Evolutionary conservation across 2,329 filamentous ascomycete species (phyloP).

Genomic region (Diplodia corticola): DNA sequence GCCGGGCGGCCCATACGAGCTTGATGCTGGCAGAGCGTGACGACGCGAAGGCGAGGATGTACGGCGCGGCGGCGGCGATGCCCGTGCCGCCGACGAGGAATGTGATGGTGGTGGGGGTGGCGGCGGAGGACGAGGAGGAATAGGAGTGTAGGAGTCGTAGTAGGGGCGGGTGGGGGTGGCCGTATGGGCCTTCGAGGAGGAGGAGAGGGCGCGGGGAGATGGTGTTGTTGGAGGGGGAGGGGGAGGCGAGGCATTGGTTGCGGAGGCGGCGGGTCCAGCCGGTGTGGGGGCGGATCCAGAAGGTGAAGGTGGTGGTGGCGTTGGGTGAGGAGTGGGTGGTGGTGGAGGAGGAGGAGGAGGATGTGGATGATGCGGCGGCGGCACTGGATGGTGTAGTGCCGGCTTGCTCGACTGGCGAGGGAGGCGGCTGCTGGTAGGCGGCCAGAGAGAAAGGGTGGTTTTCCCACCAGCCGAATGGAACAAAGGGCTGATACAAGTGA

Average conservation of each 20-base stretch:
- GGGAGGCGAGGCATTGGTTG: conserved; percentile 33
- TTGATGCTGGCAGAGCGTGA: conserved; percentile 29
- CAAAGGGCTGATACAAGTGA: conserved; percentile 50
- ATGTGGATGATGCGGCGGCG: conserved; percentile 29
- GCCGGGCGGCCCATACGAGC: conserved; percentile 39
- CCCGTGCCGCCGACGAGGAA: conserved; percentile 41
- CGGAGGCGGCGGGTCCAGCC: conserved; percentile 53
- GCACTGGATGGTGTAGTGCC: too few species aligned
- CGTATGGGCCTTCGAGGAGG: conserved; percentile 55
- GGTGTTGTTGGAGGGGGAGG: not conserved
- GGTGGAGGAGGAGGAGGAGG: conserved; percentile 4
- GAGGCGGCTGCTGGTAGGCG: conserved; percentile 31
- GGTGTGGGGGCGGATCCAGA: conserved; percentile 53
- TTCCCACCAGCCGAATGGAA: conserved; percentile 51
- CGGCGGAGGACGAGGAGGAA: too few species aligned
- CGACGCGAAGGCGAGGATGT: conserved; percentile 27
- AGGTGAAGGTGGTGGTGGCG: conserved; percentile 36
- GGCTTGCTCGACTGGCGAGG: not conserved
- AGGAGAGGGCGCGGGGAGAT: conserved; percentile 36
- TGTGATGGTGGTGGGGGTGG: too few species aligned
- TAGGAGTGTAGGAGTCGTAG: conserved; percentile 43
- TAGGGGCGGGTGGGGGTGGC: conserved; percentile 43
- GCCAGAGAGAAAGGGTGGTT: conserved; percentile 55
- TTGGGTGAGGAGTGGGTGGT: not conserved
- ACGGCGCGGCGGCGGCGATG: conserved; percentile 36